phyloP scores from a whole-genome alignment of 805 yeast species.

The Wickerhamomyces subpelliculosus region DNA sequence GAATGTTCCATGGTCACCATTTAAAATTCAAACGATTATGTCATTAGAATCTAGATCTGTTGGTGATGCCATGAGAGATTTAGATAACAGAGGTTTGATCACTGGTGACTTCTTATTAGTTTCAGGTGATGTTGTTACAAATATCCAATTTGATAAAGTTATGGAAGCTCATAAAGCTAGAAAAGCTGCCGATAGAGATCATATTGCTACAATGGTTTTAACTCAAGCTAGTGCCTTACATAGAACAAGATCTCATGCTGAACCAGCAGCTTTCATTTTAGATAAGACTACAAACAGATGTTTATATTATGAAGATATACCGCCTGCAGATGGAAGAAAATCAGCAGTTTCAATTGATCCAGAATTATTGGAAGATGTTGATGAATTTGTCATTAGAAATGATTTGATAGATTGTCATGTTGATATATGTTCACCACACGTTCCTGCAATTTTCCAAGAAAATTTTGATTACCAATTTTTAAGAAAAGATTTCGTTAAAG shows the following conservation, averaged over 20 bases:
- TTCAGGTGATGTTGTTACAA: conserved; percentile 94
- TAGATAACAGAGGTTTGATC: conserved; percentile 85
- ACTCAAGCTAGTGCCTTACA: conserved; percentile 81
- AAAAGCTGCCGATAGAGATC: conserved; percentile 74
- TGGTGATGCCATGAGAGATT: conserved; percentile 96
- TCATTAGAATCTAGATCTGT: conserved; percentile 85
- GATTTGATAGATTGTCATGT: conserved; percentile 95
- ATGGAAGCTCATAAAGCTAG: conserved; percentile 67
- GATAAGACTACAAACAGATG: conserved; percentile 72
- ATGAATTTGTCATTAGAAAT: conserved; percentile 75
- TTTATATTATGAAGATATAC: conserved; percentile 75
- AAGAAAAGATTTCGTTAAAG: conserved; percentile 83
- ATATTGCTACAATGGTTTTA: conserved; percentile 90
- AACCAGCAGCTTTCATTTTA: conserved; percentile 79
- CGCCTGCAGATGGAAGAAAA: conserved; percentile 38
- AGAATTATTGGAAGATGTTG: conserved; percentile 68
- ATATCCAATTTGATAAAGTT: conserved; percentile 71
- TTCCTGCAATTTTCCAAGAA: conserved; percentile 92
- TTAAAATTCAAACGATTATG: conserved; percentile 69
- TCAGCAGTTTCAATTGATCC: conserved; percentile 65
- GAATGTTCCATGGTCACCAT: conserved; percentile 67
- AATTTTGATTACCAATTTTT: conserved; percentile 90
- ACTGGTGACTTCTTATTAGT: conserved; percentile 85
- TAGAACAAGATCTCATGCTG: conserved; percentile 72
- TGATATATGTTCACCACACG: conserved; percentile 91